Conservation (phyloP, 192 early-diverging fungal genomes). For the Coemansia sp. region DNA sequence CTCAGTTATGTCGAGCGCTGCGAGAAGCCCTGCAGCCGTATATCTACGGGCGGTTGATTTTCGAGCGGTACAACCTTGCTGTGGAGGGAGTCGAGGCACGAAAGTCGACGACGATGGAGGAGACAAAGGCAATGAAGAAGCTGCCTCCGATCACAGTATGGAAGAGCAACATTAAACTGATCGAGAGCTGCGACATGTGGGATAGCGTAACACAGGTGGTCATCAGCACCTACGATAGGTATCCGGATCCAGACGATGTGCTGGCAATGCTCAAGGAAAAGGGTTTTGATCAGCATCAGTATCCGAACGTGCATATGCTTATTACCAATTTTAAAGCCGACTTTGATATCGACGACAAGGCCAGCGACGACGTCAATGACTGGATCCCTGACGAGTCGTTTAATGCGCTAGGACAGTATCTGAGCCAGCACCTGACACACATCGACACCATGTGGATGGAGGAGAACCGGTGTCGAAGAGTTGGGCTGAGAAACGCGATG, state of each 20-base stretch:
- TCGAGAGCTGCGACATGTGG: neutral
- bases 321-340: slow-evolving; percentile 31
- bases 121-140: slow-evolving; percentile 19
- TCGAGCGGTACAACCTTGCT: slow-evolving; percentile 37
- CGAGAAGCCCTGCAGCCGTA: slow-evolving; percentile 19
- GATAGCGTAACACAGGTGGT: slow-evolving; percentile 15
- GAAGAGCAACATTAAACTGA: slow-evolving; percentile 21
- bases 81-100: slow-evolving; percentile 11
- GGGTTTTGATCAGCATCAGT: slow-evolving; percentile 18
- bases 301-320: slow-evolving; percentile 12
- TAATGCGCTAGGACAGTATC: slow-evolving; percentile 14
- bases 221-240: slow-evolving; percentile 26
- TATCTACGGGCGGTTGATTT: slow-evolving; percentile 22
- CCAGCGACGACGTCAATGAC: slow-evolving; percentile 4
- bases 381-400: slow-evolving; percentile 43
- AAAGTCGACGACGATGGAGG: slow-evolving; percentile 18
- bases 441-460: slow-evolving; percentile 28
- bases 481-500: slow-evolving; percentile 33
- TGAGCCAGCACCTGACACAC: slow-evolving; percentile 12
- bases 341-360: slow-evolving; percentile 29
- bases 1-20: slow-evolving; percentile 21
- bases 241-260: slow-evolving; percentile 30
- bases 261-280: slow-evolving; percentile 20
- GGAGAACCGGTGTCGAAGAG: slow-evolving; percentile 27
- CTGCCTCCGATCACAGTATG: slow-evolving; percentile 19